Evolutionary conservation across 1,139 yeast species (phyloP), one percentile per base, ranked within the genome.

Genomic region (Saccharomyces pastorianus): DNA sequence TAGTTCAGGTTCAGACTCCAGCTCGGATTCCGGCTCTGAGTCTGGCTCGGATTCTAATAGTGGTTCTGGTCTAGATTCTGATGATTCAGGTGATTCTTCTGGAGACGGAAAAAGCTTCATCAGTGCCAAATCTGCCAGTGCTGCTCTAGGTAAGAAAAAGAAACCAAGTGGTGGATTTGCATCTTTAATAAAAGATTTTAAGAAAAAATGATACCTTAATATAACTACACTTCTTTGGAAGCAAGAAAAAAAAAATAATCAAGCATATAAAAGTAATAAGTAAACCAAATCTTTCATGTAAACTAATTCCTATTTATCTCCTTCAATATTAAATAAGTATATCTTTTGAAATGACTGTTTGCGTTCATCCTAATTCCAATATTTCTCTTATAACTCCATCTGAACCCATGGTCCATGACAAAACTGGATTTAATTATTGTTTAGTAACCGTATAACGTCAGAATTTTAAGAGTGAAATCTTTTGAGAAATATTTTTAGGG

Each of bases 101-200:
- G 63, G 59, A 20, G 62, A 63, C 5, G 55, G 58, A 14, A 60
- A 61, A 32, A 71, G 68, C 52, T 77, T 73, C 55, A 66, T 76
- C 49, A 71, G 71, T 64, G 73, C 76, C 6, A 76, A 71, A 55
- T 66, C 71, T 29, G 81, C 79, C 14, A 71, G 68, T 57, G 67
- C 63, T 34, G 70, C 75, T 26, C 61, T 75, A 46, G 65, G 73
- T 49, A 71, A 73, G 55, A 71, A 71, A 57, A 63, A 70, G 59
- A 68, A 69, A 48, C 65, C 74, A 54, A 73, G 73, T 52, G 76
- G 77, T 51, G 85, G 83, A 0, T 81, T 82, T 64, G 75, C 76
- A 52, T 79, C 78, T 23, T 68, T 82, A 55, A 71, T 82, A 72
- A 77, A 73, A 57, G 86, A 82, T 63, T 79, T 76, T 9, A 75